These are phyloP conservation scores for Yamadazyma nakazawae DNA, from an alignment of 805 yeast genomes.

Conservation along the genomic window DNA sequence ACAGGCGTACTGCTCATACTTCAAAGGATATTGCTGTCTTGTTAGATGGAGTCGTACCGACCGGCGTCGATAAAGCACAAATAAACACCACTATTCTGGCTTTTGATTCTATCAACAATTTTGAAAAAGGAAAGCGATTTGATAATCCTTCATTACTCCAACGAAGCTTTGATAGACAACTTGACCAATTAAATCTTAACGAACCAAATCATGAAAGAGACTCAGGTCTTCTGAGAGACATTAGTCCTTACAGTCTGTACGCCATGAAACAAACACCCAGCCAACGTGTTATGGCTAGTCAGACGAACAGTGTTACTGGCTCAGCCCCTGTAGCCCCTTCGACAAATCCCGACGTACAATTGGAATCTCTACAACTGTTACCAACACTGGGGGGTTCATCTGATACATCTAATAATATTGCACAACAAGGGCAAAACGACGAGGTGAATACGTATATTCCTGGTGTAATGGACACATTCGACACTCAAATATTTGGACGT, in stretches of 20 bases:
- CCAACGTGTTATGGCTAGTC: background rate
- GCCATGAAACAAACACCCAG: background rate
- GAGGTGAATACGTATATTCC: slow-evolving; percentile 50
- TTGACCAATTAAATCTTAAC: slow-evolving; percentile 4
- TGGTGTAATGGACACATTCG: slow-evolving; percentile 82
- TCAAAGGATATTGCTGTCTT: slow-evolving; percentile 18
- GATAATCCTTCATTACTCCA: slow-evolving; percentile 4
- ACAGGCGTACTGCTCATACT: slow-evolving; percentile 60
- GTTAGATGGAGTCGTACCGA: slow-evolving; percentile 1
- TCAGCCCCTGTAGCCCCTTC: background rate
- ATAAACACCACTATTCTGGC: slow-evolving; percentile 10
- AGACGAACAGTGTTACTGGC: background rate
- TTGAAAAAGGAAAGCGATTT: slow-evolving; percentile 1
- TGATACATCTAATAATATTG: slow-evolving; percentile 15
- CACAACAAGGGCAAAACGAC: background rate
- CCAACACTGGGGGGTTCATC: slow-evolving; percentile 2
- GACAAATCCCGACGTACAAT: background rate
- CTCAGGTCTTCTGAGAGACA: background rate
- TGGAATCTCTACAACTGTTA: background rate
- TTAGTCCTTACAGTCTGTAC: slow-evolving; percentile 1
- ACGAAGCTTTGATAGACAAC: slow-evolving; percentile 6
- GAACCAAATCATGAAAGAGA: background rate
- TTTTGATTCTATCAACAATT: slow-evolving; percentile 12
- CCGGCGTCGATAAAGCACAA: slow-evolving; percentile 8
- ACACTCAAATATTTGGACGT: slow-evolving; percentile 80